These are phyloP conservation scores for Candolleomyces aberdarensis DNA, from an alignment of 768 basidiomycete species.

Conservation along the genomic window DNA sequence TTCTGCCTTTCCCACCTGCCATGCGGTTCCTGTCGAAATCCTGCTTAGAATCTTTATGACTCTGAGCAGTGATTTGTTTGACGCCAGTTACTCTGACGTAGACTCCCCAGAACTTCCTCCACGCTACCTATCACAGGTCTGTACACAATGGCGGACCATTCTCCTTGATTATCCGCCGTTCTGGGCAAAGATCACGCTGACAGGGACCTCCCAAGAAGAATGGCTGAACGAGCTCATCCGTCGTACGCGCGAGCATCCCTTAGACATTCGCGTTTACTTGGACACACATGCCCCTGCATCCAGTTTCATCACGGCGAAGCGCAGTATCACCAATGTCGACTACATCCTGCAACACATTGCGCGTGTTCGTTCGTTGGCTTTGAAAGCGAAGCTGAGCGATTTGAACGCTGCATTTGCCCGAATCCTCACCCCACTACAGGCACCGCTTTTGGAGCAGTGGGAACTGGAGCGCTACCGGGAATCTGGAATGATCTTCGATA, in stretches of 20 bases:
- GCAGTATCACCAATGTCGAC: not conserved
- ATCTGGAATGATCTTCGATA: not conserved
- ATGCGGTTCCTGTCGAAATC: not conserved
- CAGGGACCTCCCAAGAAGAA: not conserved
- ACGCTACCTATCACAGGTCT: not conserved
- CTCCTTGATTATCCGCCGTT: not conserved
- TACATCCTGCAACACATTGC: not conserved
- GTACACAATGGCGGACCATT: not conserved
- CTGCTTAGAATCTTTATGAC: not conserved
- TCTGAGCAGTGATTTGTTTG: not conserved
- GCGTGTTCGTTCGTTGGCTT: not conserved
- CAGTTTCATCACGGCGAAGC: not conserved
- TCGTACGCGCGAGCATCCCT: not conserved
- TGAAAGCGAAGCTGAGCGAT: not conserved
- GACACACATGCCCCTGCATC: not conserved
- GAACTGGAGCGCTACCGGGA: not conserved
- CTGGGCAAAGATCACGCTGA: not conserved
- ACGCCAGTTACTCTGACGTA: not conserved
- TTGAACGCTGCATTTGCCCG: not conserved
- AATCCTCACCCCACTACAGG: not conserved
- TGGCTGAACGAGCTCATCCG: not conserved
- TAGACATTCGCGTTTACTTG: not conserved
- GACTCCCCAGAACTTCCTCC: not conserved
- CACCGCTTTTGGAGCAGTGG: not conserved
- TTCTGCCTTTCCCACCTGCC: too few species aligned